These are phyloP conservation scores for Exophiala mesophila DNA, from an alignment of 2,329 filamentous ascomycete genomes.

Conservation along the genomic window DNA sequence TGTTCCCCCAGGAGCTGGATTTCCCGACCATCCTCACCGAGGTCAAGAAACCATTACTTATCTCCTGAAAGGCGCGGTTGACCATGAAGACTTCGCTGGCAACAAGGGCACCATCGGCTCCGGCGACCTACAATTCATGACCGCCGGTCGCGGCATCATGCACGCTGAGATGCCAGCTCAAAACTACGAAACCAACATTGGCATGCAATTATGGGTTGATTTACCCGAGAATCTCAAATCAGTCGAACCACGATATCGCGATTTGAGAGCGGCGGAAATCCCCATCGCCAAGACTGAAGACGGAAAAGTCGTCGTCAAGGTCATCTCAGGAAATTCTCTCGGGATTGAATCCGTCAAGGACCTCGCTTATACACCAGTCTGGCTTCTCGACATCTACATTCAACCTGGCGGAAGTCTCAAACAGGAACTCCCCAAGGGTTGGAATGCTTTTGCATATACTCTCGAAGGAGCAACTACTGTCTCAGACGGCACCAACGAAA, in stretches of 20 bases:
- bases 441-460: slow-evolving; percentile 87
- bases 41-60: slow-evolving; percentile 92
- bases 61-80: slow-evolving; percentile 74
- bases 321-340: slow-evolving; percentile 80
- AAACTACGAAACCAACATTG: slow-evolving; percentile 75
- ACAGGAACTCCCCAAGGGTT: slow-evolving; percentile 71
- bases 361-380: slow-evolving; percentile 94
- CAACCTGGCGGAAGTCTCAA: slow-evolving; percentile 70
- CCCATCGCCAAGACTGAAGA: slow-evolving; percentile 67
- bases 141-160: slow-evolving; percentile 82
- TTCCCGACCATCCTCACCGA: slow-evolving; percentile 79
- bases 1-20: slow-evolving; percentile 73
- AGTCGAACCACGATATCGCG: slow-evolving; percentile 89
- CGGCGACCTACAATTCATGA: slow-evolving; percentile 98
- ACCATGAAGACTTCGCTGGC: slow-evolving; percentile 89
- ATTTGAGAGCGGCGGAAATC: slow-evolving; percentile 74
- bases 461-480: slow-evolving; percentile 66
- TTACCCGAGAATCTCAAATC: slow-evolving; percentile 74
- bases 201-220: slow-evolving; percentile 94
- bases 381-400: slow-evolving; percentile 81
- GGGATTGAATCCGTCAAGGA: slow-evolving; percentile 84
- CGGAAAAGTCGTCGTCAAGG: slow-evolving; percentile 73
- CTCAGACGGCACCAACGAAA: slow-evolving; percentile 36
- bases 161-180: slow-evolving; percentile 92
- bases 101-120: slow-evolving; percentile 75